Conservation (phyloP, 2,329 filamentous ascomycete species). For the Pseudogymnoascus sp. region DNA sequence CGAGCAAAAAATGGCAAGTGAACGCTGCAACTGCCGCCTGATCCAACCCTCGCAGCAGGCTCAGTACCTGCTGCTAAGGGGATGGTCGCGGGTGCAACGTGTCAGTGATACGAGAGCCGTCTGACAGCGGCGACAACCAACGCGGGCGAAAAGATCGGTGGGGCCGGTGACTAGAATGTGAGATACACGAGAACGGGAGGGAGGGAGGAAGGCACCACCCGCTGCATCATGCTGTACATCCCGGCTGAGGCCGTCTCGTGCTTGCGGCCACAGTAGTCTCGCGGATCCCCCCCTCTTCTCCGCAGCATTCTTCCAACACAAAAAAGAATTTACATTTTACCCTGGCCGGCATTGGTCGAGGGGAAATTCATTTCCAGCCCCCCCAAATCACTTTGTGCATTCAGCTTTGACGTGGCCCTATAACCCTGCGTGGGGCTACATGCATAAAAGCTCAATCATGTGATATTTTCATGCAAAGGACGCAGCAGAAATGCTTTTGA, state of each 20-base stretch:
- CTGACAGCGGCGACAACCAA: neutral
- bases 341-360: neutral
- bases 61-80: neutral
- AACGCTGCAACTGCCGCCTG: neutral
- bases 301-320: neutral
- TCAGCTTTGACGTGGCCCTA: neutral
- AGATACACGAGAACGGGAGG: neutral
- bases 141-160: neutral
- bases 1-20: neutral
- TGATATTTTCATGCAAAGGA: neutral
- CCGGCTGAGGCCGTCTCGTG: neutral
- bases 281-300: neutral
- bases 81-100: neutral
- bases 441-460: constrained; percentile 3
- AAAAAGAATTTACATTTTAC: neutral
- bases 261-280: neutral
- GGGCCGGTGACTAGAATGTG: neutral
- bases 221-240: neutral
- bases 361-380: neutral
- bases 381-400: neutral
- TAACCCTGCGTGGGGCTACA: neutral
- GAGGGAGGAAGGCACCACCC: neutral
- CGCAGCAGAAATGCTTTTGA: neutral
- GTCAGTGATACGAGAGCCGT: neutral
- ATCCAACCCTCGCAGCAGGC: neutral